Percentiles rank a stretch among this genome's conserved stretches.
Conservation (phyloP, 2,329 filamentous ascomycete genomes). For the Trichophyton simii region DNA sequence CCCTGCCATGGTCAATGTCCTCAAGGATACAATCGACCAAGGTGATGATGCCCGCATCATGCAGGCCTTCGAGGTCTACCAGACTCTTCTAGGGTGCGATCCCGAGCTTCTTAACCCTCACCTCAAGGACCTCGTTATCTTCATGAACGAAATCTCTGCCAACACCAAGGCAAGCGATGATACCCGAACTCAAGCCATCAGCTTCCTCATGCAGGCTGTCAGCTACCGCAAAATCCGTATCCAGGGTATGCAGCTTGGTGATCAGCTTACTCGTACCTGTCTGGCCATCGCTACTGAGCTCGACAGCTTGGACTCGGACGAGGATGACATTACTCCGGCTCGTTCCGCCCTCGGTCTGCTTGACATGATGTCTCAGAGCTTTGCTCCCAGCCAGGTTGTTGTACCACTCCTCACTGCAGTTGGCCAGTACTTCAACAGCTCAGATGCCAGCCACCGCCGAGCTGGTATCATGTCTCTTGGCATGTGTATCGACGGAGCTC, state of each 20-base stretch:
- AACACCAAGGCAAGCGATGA: slow-evolving; percentile 72
- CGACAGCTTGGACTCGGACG: slow-evolving; percentile 52
- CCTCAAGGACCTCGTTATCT: slow-evolving; percentile 78
- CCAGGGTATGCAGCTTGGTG: slow-evolving; percentile 75
- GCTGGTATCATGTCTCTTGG: slow-evolving; percentile 85
- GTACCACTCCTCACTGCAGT: slow-evolving; percentile 83
- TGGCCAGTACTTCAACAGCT: slow-evolving; percentile 62
- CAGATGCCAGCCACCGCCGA: slow-evolving; percentile 67
- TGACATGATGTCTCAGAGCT: slow-evolving; percentile 73
- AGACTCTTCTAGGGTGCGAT: slow-evolving; percentile 84
- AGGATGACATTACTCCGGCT: slow-evolving; percentile 76
- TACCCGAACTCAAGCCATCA: slow-evolving; percentile 75
- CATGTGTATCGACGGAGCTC: slow-evolving; percentile 89
- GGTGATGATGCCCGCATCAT: slow-evolving; percentile 78
- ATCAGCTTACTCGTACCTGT: slow-evolving; percentile 74
- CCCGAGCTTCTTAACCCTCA: slow-evolving; percentile 69
- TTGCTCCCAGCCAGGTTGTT: slow-evolving; percentile 87
- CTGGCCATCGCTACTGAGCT: slow-evolving; percentile 86
- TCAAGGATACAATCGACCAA: slow-evolving; percentile 69
- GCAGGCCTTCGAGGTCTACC: slow-evolving; percentile 91
- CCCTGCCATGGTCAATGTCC: slow-evolving; percentile 75
- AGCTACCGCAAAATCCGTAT: slow-evolving; percentile 92
- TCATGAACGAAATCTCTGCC: slow-evolving; percentile 79
- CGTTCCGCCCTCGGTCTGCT: slow-evolving; percentile 75
- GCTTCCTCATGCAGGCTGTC: slow-evolving; percentile 85